These are phyloP conservation scores for Cucurbita maxima DNA, from an alignment of 306 rosid genomes.

Conservation along the genomic window DNA sequence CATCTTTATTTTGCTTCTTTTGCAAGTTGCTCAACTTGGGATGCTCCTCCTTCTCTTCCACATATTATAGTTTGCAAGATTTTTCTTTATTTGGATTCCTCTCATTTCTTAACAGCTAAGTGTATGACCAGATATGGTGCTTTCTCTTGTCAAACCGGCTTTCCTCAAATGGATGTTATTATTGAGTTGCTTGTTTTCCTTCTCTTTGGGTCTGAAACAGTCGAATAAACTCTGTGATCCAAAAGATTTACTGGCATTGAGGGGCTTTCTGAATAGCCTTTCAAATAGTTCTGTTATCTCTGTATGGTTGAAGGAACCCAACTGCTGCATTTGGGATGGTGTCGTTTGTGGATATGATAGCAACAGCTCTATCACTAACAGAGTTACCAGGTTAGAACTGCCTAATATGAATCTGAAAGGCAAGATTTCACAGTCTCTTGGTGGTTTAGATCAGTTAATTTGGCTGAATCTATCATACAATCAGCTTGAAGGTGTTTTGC, in stretches of 20 bases:
- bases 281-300: conserved; percentile 24
- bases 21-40: conserved; percentile 23
- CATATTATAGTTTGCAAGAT: conserved; percentile 9
- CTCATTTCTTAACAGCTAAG: conserved; percentile 13
- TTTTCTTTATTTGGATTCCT: conserved; percentile 20
- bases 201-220: conserved; percentile 21
- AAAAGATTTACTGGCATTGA: conserved; percentile 41
- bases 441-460: conserved; percentile 33
- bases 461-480: conserved; percentile 52
- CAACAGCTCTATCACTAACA: conserved; percentile 17
- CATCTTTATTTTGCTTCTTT: conserved; percentile 22
- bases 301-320: conserved; percentile 33
- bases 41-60: not conserved
- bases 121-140: conserved; percentile 11
- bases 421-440: conserved; percentile 34
- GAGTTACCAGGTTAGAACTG: conserved; percentile 45
- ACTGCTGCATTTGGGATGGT: conserved; percentile 60
- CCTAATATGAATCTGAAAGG: conserved; percentile 50
- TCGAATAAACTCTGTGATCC: conserved; percentile 30
- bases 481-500: conserved; percentile 42
- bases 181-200: conserved; percentile 31
- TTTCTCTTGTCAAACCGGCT: conserved; percentile 20
- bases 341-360: conserved; percentile 38
- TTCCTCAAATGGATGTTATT: conserved; percentile 25
- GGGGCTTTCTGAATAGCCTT: conserved; percentile 47